Percentiles rank a stretch among this genome's conserved stretches.
These are phyloP conservation scores for Violaceomyces palustris DNA, from an alignment of 1,284 basidiomycete species.

Conservation along the genomic window DNA sequence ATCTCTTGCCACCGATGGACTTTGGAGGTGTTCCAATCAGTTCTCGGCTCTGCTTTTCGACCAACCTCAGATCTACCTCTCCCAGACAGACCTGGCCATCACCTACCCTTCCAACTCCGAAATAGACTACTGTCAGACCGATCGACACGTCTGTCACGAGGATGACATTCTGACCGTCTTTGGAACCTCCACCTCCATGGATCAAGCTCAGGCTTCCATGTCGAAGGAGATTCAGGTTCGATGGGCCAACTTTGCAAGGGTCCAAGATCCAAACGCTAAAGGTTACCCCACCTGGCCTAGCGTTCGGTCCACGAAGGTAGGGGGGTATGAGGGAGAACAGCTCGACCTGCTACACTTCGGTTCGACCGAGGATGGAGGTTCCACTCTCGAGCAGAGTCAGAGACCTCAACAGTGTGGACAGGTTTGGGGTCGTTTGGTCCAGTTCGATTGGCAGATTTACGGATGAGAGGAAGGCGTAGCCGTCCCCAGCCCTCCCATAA, in stretches of 20 bases:
- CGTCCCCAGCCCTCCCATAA: no score
- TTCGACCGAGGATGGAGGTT: not conserved
- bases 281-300: conserved; percentile 11
- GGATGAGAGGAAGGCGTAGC: no score
- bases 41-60: conserved; percentile 18
- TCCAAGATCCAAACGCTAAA: conserved; percentile 20
- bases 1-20: conserved; percentile 22
- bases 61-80: conserved; percentile 9
- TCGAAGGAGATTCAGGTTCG: conserved; percentile 27
- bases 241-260: conserved; percentile 19
- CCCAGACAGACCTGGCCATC: conserved; percentile 15
- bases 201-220: not conserved
- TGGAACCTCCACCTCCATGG: conserved; percentile 6
- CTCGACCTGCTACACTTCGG: conserved; percentile 24
- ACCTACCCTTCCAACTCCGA: conserved; percentile 23
- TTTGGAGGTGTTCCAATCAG: conserved; percentile 31
- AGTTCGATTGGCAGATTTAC: conserved; percentile 45
- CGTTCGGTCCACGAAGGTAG: not conserved
- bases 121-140: conserved; percentile 24
- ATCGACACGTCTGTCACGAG: conserved; percentile 34
- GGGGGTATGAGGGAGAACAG: not conserved
- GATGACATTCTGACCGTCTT: conserved; percentile 42
- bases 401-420: conserved; percentile 13
- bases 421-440: conserved; percentile 20
- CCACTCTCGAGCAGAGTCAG: conserved; percentile 7